phyloP scores from a whole-genome alignment of 1,139 yeast genomes.

The Pichia cactophila region DNA sequence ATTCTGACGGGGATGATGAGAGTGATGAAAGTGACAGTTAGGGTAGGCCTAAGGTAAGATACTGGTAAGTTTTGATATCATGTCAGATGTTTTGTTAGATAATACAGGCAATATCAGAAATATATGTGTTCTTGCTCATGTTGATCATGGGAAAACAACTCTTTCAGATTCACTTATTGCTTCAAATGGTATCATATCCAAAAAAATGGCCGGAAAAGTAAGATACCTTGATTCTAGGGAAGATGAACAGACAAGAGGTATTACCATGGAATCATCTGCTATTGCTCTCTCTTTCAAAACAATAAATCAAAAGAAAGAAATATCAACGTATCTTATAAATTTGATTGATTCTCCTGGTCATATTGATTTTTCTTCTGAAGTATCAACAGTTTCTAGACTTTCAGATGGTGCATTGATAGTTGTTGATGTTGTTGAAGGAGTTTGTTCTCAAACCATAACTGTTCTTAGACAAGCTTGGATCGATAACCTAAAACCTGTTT shows the following conservation, averaged over 20 bases:
- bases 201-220: conserved; percentile 89
- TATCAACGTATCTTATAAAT: conserved; percentile 77
- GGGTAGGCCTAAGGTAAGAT: neutral
- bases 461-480: conserved; percentile 95
- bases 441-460: conserved; percentile 92
- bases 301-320: conserved; percentile 38
- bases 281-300: conserved; percentile 78
- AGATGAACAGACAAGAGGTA: conserved; percentile 93
- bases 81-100: conserved; percentile 46
- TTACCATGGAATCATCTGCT: conserved; percentile 96
- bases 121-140: conserved; percentile 95
- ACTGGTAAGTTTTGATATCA: neutral
- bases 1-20: neutral
- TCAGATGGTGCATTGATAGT: conserved; percentile 96
- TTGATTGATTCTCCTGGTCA: conserved; percentile 98
- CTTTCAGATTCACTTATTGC: conserved; percentile 88
- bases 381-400: conserved; percentile 86
- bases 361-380: conserved; percentile 94
- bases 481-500: conserved; percentile 78
- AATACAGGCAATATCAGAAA: conserved; percentile 70
- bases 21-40: neutral
- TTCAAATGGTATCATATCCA: conserved; percentile 93
- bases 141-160: conserved; percentile 97
- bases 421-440: conserved; percentile 97
- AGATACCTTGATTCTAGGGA: conserved; percentile 89